These are phyloP conservation scores for Pyrenula aspistea DNA, from an alignment of 495 filamentous ascomycete genomes.

Conservation along the genomic window DNA sequence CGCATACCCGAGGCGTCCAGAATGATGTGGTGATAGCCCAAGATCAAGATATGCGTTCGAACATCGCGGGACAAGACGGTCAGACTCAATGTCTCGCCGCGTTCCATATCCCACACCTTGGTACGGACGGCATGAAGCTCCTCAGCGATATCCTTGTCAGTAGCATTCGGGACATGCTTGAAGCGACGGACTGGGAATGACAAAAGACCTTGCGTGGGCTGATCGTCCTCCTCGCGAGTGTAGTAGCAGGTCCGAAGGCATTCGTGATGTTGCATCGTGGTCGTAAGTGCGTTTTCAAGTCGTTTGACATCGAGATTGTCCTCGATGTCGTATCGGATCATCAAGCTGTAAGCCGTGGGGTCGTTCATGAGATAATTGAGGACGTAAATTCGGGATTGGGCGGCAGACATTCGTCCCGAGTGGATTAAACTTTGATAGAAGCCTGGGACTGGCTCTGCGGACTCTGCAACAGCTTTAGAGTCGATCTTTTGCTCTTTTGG, in stretches of 20 bases:
- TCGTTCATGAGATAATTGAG: slow-evolving; percentile 12
- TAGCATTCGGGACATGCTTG: slow-evolving; percentile 3
- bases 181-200: slow-evolving; percentile 3
- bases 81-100: slow-evolving; percentile 2
- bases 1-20: slow-evolving; percentile 2
- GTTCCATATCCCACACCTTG: slow-evolving; percentile 1
- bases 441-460: neutral
- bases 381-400: slow-evolving; percentile 28
- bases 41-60: slow-evolving; percentile 2
- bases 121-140: slow-evolving; percentile 1
- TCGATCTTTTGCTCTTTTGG: neutral
- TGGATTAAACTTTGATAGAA: neutral
- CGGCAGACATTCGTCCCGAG: slow-evolving; percentile 15
- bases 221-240: slow-evolving; percentile 1
- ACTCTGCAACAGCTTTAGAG: neutral
- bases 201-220: slow-evolving; percentile 1
- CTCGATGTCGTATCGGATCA: slow-evolving; percentile 2
- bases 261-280: slow-evolving; percentile 18
- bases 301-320: slow-evolving; percentile 4
- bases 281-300: slow-evolving; percentile 14
- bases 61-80: slow-evolving; percentile 1
- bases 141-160: slow-evolving; percentile 1
- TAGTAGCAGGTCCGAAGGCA: slow-evolving; percentile 19
- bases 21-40: slow-evolving; percentile 2
- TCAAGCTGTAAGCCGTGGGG: slow-evolving; percentile 16